Percentiles rank a stretch among this genome's conserved stretches.
Evolutionary conservation across 805 yeast genomes (phyloP).

Genomic region (Lachancea nothofagi): DNA sequence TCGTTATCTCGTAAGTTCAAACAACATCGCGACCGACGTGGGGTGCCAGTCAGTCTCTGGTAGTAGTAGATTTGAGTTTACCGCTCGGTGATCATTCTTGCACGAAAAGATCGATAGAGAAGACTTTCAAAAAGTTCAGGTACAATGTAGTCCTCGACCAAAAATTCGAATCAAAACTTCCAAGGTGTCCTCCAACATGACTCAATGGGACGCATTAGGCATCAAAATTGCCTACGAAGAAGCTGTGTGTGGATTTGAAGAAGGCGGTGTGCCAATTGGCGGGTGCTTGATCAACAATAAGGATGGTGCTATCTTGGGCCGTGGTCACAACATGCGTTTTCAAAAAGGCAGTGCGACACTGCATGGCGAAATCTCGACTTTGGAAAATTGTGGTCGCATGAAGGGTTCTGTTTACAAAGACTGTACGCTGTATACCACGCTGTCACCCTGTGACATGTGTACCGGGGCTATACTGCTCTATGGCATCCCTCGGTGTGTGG

Average conservation of each 20-base stretch:
- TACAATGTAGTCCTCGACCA: too few species aligned
- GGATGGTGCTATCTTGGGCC: conserved; percentile 77
- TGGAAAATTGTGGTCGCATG: conserved; percentile 88
- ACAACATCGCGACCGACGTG: too few species aligned
- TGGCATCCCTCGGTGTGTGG: conserved; percentile 78
- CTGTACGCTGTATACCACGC: conserved; percentile 86
- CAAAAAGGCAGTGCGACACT: conserved; percentile 79
- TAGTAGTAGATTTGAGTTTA: too few species aligned
- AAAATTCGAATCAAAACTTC: too few species aligned
- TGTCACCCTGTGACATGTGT: conserved; percentile 95
- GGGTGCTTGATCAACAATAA: conserved; percentile 36
- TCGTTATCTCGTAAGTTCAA: too few species aligned
- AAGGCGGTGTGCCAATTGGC: conserved; percentile 90
- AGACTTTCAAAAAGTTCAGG: too few species aligned
- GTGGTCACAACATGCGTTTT: conserved; percentile 86
- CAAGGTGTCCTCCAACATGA: conserved; percentile 16
- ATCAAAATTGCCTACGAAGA: conserved; percentile 66
- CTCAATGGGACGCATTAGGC: conserved; percentile 60
- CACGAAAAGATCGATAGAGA: too few species aligned
- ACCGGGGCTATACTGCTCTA: conserved; percentile 88
- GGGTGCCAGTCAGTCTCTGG: too few species aligned
- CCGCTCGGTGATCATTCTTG: too few species aligned
- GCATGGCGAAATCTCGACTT: conserved; percentile 88
- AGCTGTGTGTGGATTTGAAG: conserved; percentile 59
- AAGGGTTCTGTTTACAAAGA: conserved; percentile 72